Evolutionary conservation across 169 alveolate genomes (phyloP), one percentile per base, ranked within the genome.

Genomic region (Plasmodium ovale): DNA sequence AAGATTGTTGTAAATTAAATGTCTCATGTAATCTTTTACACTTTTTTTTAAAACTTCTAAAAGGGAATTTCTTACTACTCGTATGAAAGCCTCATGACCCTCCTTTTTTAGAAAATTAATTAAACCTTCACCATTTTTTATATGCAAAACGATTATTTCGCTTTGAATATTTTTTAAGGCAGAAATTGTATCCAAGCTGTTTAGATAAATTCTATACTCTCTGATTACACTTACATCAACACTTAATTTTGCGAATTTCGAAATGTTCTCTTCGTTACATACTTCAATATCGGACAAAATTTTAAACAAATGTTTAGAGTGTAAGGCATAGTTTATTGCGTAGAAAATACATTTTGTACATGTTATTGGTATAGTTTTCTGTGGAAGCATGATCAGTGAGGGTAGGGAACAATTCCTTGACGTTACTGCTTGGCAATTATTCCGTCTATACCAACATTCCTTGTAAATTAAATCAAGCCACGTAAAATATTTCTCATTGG

Each of bases 381-480:
- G n/a, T 3, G 88, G 88, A 0, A 74, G 21, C 42, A 37, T 65
- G n/a, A n/a, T 62, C 35, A 74, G 29, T 19, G 44, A 62, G 39
- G 88, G 27, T 37, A 74, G 16, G 3, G 72, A 7, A 21, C 88
- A 74, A 1, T 35, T 74, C 23, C 64, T 16, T 4, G 77, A 6
- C 14, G 44, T 60, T 65, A 74, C 31, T 7, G 31, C 23, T 60
- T 25, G 33, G 27, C 88, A 74, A 0, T 53, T 35, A 12, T 74
- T 42, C 44, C 23, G 68, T 33, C 42, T 27, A 0, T 67, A 37
- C 88, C 88, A 74, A n/a, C 88, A 74, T 25, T 74, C 77, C 14
- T 59, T 59, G 7, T 7, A 42, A 29, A 74, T 74, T 74, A 74
- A 64, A n/a, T 74, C 35, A 12, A 74, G n/a, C 88, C 88, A 74